Evolutionary conservation across 495 filamentous ascomycete species (phyloP).

Genomic region (Penicillium turbatum): DNA sequence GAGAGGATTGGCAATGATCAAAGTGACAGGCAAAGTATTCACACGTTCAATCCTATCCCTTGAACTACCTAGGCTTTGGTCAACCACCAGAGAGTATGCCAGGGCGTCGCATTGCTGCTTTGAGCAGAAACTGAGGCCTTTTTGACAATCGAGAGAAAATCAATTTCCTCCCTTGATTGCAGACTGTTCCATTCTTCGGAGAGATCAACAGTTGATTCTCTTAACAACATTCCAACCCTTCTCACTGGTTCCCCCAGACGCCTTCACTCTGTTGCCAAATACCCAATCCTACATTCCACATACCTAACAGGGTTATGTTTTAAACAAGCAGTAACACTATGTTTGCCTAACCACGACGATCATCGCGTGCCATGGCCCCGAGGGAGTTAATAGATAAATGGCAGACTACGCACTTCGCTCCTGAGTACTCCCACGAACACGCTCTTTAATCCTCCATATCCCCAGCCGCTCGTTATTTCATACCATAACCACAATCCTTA

Average conservation of each 20-base stretch:
- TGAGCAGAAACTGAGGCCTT: background rate
- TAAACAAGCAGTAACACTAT: background rate
- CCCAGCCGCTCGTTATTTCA: background rate
- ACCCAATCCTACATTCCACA: constrained; percentile 13
- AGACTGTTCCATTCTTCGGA: constrained; percentile 1
- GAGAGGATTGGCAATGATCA: too few species aligned
- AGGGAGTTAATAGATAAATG: constrained; percentile 14
- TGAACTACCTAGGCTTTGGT: background rate
- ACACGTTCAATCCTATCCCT: too few species aligned
- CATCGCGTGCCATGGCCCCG: constrained; percentile 2
- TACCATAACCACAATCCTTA: background rate
- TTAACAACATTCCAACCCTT: constrained; percentile 17
- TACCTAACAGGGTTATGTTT: background rate
- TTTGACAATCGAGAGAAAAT: background rate
- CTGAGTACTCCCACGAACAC: background rate
- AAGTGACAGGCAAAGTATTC: too few species aligned
- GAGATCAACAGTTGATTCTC: background rate
- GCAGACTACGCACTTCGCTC: background rate
- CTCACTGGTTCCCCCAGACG: background rate
- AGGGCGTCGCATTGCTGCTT: background rate
- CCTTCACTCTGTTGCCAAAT: background rate
- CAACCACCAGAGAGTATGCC: background rate
- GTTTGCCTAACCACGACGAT: constrained; percentile 10
- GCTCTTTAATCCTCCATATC: constrained; percentile 3
- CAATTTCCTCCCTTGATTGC: background rate